A percentile compares a stretch with the other conserved stretches of the same genome.
phyloP scores from a whole-genome alignment of 306 rosid species.

The Quercus agrifolia region DNA sequence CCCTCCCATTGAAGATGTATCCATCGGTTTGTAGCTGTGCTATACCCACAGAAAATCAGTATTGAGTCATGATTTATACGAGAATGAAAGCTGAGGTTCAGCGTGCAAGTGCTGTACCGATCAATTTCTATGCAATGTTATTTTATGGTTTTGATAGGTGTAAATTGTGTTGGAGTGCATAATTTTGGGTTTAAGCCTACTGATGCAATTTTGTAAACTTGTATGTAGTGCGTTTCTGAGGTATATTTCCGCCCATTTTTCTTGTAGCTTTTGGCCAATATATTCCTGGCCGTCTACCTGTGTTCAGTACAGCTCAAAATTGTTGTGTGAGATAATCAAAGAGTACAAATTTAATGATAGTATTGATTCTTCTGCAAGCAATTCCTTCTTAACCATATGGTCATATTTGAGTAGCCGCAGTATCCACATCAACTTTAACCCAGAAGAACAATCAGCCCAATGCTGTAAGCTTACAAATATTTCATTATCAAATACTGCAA shows the following conservation, averaged over 20 bases:
- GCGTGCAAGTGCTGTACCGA: conserved; percentile 36
- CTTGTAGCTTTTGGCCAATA: conserved; percentile 6
- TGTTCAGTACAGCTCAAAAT: conserved; percentile 4
- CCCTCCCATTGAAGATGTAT: conserved; percentile 19
- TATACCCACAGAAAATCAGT: conserved; percentile 10
- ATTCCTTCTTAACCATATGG: background rate
- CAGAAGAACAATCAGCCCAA: background rate
- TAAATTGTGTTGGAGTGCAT: conserved; percentile 49
- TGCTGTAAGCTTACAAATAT: too few species aligned
- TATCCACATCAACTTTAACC: background rate
- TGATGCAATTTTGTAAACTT: conserved; percentile 55
- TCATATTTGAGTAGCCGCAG: conserved; percentile 8
- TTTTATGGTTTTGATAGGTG: conserved; percentile 35
- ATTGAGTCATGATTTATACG: conserved; percentile 25
- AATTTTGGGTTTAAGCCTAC: conserved; percentile 29
- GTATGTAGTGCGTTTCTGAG: conserved; percentile 33
- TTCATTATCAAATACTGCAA: too few species aligned
- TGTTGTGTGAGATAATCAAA: conserved; percentile 3
- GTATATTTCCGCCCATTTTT: conserved; percentile 14
- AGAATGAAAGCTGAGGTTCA: conserved; percentile 27
- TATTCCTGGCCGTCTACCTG: background rate
- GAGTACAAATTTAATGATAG: conserved; percentile 10
- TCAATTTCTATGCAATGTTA: conserved; percentile 18
- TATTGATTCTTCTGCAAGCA: background rate
- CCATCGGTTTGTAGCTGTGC: conserved; percentile 1